Base-by-base conservation (phyloP, 2,329 filamentous ascomycete species). In the Atkinsonella texensis region DNA sequence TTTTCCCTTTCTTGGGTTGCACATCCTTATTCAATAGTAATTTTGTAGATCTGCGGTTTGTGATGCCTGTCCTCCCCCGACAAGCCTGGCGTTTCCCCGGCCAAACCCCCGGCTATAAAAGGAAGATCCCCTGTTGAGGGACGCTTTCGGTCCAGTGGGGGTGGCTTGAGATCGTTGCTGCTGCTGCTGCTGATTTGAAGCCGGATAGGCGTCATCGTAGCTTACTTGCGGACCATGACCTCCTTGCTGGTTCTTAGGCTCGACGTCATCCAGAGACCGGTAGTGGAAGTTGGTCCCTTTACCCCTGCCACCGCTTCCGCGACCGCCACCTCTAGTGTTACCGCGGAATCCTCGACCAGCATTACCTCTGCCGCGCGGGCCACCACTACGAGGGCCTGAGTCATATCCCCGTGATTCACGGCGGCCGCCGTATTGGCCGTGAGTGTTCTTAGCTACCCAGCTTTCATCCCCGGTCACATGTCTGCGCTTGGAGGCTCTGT, bases 241-340 rank as follows among this genome's bases (percentile, higher is more conserved):
- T 32, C 67, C 70, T 38, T 73, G 70, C 53, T 69, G 69, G 44
- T 74, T 73, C 46, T 70, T 70, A 43, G 70, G 68, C 28, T 74
- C 75, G 31, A 82, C 73, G 58, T 88, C 84, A 62, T 87, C 84
- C 2, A 87, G 72, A 2, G 83, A 87, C 52, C 77, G 75, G 63
- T 88, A 87, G 54, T 74, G 71, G 52, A 71, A 69, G 28, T 74
- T 73, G 20, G 75, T 74, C 28, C 72, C 68, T 46, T 76, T 69
- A 11, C 76, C 72, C 46, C 76, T 64, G 5, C 70, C 68, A 17
- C 67, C 46, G 28, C 45, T 45, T 28, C 50, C 17, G 12, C 49
- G 17, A 31, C 73, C 69, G 13, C 72, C 69, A 17, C 73, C 71
- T 46, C 71, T 62, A 45, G 71, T 61, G 48, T 68, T 60, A 42